A percentile compares a stretch with the other conserved stretches of the same genome.
phyloP scores from a whole-genome alignment of 495 filamentous ascomycete genomes.

The Daldinia vernicosa region DNA sequence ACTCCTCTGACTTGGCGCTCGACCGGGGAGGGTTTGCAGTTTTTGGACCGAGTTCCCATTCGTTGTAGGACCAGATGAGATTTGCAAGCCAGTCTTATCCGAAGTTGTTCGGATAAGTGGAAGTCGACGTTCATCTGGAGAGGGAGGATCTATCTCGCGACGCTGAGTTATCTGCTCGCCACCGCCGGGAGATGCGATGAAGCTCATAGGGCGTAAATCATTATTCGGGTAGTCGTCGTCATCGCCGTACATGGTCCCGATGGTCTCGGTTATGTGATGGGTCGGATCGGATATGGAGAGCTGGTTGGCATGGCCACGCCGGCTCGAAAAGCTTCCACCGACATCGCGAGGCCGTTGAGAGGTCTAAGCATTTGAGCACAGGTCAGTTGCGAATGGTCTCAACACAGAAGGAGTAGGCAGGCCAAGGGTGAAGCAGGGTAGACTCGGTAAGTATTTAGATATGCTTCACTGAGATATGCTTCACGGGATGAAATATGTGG shows the following conservation, averaged over 20 bases:
- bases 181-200: conserved; percentile 53
- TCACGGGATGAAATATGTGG: background rate
- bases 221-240: conserved; percentile 67
- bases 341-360: conserved; percentile 64
- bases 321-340: conserved; percentile 63
- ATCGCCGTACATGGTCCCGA: conserved; percentile 94
- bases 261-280: conserved; percentile 98
- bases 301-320: conserved; percentile 64
- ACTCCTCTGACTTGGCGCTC: conserved; percentile 57
- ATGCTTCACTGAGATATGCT: conserved; percentile 5
- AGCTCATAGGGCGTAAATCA: conserved; percentile 58
- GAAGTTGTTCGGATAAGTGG: conserved; percentile 56
- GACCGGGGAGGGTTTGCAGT: conserved; percentile 50
- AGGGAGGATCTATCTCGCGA: conserved; percentile 31
- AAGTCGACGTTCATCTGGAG: conserved; percentile 49
- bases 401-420: background rate
- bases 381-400: conserved; percentile 26
- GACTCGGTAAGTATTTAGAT: background rate
- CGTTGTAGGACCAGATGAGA: conserved; percentile 8
- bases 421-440: background rate
- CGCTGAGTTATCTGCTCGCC: conserved; percentile 48
- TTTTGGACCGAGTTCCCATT: conserved; percentile 47
- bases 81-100: conserved; percentile 46
- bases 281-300: conserved; percentile 69
- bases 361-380: conserved; percentile 51